Evolutionary conservation across 1,284 basidiomycete species (phyloP).

Genomic region (Taiwanofungus camphoratus): DNA sequence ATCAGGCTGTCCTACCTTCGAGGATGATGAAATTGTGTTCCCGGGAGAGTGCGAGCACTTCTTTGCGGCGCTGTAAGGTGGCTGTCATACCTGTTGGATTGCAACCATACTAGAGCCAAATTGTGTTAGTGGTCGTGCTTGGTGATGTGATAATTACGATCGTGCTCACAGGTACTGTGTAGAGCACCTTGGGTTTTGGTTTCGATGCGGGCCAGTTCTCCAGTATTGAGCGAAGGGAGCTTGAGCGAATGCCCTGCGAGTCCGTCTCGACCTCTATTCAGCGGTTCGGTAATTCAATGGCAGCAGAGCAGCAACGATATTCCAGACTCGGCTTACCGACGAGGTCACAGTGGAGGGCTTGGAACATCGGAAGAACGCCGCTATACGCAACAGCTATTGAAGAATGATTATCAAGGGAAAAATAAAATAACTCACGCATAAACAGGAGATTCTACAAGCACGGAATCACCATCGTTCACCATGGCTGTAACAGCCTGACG

Average conservation of each 20-base stretch:
- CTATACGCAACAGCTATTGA: no score
- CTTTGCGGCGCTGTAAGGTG: slow-evolving; percentile 66
- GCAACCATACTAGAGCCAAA: slow-evolving; percentile 58
- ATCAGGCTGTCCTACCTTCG: slow-evolving; percentile 60
- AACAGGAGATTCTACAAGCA: slow-evolving; percentile 83
- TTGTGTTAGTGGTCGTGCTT: not conserved
- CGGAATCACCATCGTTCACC: slow-evolving; percentile 76
- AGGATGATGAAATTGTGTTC: slow-evolving; percentile 81
- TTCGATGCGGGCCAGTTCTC: slow-evolving; percentile 72
- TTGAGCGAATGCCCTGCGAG: slow-evolving; percentile 64
- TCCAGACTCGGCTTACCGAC: slow-evolving; percentile 39
- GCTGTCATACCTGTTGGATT: slow-evolving; percentile 85
- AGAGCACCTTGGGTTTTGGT: slow-evolving; percentile 75
- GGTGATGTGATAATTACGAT: slow-evolving; percentile 2
- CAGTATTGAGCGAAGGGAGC: slow-evolving; percentile 59
- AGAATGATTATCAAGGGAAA: no score
- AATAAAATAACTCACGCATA: slow-evolving; percentile 59
- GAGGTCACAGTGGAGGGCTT: slow-evolving; percentile 47
- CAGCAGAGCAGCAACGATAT: not conserved
- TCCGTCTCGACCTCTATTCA: slow-evolving; percentile 78
- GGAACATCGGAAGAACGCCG: slow-evolving; percentile 59
- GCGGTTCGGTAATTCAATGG: slow-evolving; percentile 1
- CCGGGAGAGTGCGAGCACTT: slow-evolving; percentile 70
- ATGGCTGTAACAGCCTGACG: slow-evolving; percentile 49
- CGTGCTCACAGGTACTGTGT: slow-evolving; percentile 67